These are phyloP conservation scores for Pseudogymnoascus destructans DNA, from an alignment of 2,329 filamentous ascomycete genomes.

Conservation along the genomic window DNA sequence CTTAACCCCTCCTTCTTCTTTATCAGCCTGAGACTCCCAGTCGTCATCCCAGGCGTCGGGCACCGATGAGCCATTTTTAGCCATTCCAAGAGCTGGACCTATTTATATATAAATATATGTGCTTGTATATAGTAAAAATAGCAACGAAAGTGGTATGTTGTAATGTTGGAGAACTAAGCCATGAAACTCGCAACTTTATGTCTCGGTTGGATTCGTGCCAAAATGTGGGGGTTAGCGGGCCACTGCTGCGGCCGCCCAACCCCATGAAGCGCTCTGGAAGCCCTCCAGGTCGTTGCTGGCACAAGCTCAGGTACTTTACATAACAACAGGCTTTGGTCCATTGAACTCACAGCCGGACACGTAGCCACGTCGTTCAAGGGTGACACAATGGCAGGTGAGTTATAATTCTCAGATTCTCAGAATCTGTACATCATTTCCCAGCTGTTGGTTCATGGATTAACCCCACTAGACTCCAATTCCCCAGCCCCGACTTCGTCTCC, in stretches of 20 bases:
- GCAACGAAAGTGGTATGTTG: background rate
- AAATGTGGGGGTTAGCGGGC: constrained; percentile 5
- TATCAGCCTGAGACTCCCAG: constrained; percentile 71
- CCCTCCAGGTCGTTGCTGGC: constrained; percentile 4
- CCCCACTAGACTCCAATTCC: constrained; percentile 3
- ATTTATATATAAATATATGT: background rate
- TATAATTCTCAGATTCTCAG: background rate
- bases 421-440: background rate
- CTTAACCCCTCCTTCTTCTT: constrained; percentile 19
- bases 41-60: constrained; percentile 82
- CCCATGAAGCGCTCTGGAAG: background rate
- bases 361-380: background rate
- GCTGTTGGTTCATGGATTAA: background rate
- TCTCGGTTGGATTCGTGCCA: background rate
- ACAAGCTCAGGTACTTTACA: background rate
- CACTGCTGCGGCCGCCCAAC: background rate
- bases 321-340: background rate
- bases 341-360: background rate
- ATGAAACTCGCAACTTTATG: constrained; percentile 5
- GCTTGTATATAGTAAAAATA: constrained; percentile 6
- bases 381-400: constrained; percentile 1
- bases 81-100: background rate
- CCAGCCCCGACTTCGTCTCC: constrained; percentile 6
- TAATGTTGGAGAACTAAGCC: background rate
- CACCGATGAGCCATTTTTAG: constrained; percentile 26